Conservation (phyloP, 2,329 filamentous ascomycete species). For the Berkeleyomyces rouxiae region DNA sequence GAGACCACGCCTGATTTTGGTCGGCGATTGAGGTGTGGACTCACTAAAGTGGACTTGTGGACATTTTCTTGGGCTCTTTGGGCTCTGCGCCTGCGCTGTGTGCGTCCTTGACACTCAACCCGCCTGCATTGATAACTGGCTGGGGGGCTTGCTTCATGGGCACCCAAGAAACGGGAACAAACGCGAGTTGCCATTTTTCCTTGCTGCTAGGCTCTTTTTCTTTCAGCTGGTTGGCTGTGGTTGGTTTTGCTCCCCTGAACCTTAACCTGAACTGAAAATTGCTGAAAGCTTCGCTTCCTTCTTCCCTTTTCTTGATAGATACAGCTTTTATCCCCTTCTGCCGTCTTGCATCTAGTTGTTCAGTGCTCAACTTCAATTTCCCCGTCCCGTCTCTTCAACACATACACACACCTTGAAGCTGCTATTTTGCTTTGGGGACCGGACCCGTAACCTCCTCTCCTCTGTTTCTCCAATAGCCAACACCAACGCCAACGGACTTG, state of each 20-base stretch:
- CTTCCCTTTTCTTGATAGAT: constrained; percentile 2
- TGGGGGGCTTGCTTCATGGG: background rate
- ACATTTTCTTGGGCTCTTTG: constrained; percentile 2
- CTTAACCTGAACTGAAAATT: constrained; percentile 4
- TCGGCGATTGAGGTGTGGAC: background rate
- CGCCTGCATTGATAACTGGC: background rate
- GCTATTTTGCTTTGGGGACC: background rate
- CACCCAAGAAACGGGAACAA: background rate
- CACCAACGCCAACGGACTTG: background rate
- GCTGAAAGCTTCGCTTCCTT: constrained; percentile 6
- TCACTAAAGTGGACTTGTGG: constrained; percentile 3
- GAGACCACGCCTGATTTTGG: background rate
- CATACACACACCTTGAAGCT: background rate
- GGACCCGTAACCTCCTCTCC: background rate
- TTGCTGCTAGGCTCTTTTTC: background rate
- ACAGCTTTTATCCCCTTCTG: background rate
- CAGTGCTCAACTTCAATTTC: background rate
- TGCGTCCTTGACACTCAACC: background rate
- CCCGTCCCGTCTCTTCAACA: background rate
- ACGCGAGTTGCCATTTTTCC: constrained; percentile 1
- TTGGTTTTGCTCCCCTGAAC: constrained; percentile 6
- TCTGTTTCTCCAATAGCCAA: background rate
- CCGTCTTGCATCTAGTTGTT: background rate
- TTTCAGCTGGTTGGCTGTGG: constrained; percentile 2
- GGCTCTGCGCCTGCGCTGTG: background rate